Conservation (phyloP, 1,139 yeast genomes). For the Taphrina communis region DNA sequence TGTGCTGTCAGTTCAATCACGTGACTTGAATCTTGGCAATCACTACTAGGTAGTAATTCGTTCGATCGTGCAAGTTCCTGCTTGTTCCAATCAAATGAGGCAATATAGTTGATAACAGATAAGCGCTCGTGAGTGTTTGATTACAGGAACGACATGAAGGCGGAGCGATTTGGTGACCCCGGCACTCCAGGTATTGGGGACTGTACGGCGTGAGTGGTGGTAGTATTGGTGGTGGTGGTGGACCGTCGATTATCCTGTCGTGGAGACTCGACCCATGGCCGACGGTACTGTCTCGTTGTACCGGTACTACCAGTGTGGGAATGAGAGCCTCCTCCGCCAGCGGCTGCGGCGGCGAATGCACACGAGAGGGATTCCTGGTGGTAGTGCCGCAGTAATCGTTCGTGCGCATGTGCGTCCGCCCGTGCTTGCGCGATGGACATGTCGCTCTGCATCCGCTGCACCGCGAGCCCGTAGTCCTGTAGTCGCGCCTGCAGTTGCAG, state of each 20-base stretch:
- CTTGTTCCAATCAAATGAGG: too few relatives aligned
- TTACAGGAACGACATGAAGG: too few relatives aligned
- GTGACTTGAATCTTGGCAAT: too few relatives aligned
- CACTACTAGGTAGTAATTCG: too few relatives aligned
- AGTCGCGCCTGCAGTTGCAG: background rate
- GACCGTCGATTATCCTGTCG: background rate
- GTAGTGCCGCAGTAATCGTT: background rate
- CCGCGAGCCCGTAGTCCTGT: conserved; percentile 20
- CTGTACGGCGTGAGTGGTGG: too few relatives aligned
- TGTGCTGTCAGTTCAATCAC: too few relatives aligned
- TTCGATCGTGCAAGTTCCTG: too few relatives aligned
- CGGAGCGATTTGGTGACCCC: too few relatives aligned
- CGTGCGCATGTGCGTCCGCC: background rate
- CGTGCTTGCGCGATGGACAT: conserved; percentile 3
- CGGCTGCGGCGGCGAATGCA: background rate
- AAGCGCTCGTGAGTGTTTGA: too few relatives aligned
- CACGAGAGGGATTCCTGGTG: background rate
- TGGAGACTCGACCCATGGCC: background rate
- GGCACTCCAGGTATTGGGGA: too few relatives aligned
- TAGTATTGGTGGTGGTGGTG: background rate
- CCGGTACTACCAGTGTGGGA: too few relatives aligned
- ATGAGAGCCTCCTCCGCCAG: background rate
- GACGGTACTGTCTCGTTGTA: background rate
- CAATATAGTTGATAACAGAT: too few relatives aligned
- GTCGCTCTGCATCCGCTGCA: conserved; percentile 15